Percentiles rank a stretch among this genome's conserved stretches.
phyloP scores from a whole-genome alignment of 768 basidiomycete species.

The Boletus rubescentipes region DNA sequence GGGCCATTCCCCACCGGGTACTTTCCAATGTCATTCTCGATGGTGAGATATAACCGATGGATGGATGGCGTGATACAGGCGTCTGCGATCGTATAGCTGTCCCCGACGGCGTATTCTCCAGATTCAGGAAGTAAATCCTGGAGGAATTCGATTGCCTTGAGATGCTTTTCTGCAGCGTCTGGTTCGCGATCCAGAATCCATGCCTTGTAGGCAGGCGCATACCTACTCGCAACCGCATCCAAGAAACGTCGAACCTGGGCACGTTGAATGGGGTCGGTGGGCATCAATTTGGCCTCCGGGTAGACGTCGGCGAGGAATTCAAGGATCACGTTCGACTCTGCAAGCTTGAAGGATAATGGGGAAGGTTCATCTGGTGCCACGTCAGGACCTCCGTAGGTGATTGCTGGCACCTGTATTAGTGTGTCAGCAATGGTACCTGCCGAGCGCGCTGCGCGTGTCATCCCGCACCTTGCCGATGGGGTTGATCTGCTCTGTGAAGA shows the following conservation, averaged over 20 bases:
- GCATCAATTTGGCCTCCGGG: conserved; percentile 45
- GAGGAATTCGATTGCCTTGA: conserved; percentile 44
- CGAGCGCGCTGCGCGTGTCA: background rate
- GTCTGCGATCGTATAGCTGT: conserved; percentile 59
- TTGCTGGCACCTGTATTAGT: conserved; percentile 42
- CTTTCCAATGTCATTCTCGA: conserved; percentile 50
- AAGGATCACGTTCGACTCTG: conserved; percentile 63
- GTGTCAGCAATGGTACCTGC: conserved; percentile 15
- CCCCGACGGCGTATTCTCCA: conserved; percentile 36
- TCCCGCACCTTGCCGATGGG: conserved; percentile 56
- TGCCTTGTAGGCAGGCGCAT: conserved; percentile 38
- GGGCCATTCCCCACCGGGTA: conserved; percentile 48
- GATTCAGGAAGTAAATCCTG: conserved; percentile 49
- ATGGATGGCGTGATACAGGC: conserved; percentile 58
- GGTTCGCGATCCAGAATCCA: conserved; percentile 39
- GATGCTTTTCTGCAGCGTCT: conserved; percentile 32
- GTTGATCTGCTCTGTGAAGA: conserved; percentile 62
- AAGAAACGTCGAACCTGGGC: conserved; percentile 62
- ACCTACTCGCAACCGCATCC: conserved; percentile 46
- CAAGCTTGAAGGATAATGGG: conserved; percentile 53
- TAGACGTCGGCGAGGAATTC: conserved; percentile 63
- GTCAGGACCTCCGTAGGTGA: conserved; percentile 57
- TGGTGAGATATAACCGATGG: conserved; percentile 41
- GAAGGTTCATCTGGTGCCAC: conserved; percentile 54
- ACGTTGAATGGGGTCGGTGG: conserved; percentile 49